phyloP scores from a whole-genome alignment of 345 rosid species.

The Salix arbutifolia region DNA sequence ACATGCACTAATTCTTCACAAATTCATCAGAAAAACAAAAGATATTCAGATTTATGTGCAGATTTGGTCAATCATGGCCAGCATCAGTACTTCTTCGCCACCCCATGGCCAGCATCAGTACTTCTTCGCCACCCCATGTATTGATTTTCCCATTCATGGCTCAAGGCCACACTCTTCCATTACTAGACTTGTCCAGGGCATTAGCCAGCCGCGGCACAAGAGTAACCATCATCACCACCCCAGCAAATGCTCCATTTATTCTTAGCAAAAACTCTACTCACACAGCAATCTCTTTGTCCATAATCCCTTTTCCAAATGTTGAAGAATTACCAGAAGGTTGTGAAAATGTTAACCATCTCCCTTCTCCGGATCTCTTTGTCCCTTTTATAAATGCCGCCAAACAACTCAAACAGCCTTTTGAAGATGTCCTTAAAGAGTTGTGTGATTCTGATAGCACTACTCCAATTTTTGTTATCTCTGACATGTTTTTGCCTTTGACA shows the following conservation, averaged over 20 bases:
- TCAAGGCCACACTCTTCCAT: slow-evolving; percentile 8
- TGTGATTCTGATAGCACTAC: not conserved
- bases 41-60: not conserved
- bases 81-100: not conserved
- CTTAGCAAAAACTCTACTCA: not conserved
- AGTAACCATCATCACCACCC: slow-evolving; percentile 1
- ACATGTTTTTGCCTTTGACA: slow-evolving; percentile 29
- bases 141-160: slow-evolving; percentile 9
- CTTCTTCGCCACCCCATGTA: not conserved
- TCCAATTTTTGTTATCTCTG: slow-evolving; percentile 25
- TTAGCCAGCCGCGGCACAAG: not conserved
- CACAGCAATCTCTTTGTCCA: slow-evolving; percentile 1
- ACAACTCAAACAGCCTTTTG: slow-evolving; percentile 22
- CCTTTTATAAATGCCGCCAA: slow-evolving; percentile 20
- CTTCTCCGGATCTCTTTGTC: slow-evolving; percentile 12
- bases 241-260: not conserved
- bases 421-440: slow-evolving; percentile 13
- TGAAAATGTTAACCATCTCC: slow-evolving; percentile 24
- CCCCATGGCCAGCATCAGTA: not conserved
- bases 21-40: not conserved
- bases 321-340: slow-evolving; percentile 16
- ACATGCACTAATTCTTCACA: not conserved
- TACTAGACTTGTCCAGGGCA: slow-evolving; percentile 4
- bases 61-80: not conserved
- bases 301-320: not conserved